Base-by-base conservation (phyloP, 306 rosid genomes). In the Elaeagnus macrophylla region DNA sequence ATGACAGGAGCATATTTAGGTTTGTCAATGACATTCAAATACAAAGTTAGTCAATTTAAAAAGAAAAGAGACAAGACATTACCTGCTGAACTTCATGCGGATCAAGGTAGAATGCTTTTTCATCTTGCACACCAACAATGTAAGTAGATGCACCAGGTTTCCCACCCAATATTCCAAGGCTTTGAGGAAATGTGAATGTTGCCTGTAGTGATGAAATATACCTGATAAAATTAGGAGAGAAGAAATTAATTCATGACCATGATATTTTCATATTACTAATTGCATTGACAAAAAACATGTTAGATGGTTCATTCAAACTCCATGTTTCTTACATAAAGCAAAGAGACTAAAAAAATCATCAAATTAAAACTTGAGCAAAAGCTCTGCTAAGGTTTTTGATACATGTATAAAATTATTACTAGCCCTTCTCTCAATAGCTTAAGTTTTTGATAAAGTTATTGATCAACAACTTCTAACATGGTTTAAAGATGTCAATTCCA, bases 111-210 rank as follows among this genome's bases (percentile, higher is more conserved):
- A 87, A 63, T 45, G 86, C 95, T 66, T 84, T 84, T 16, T 78
- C 96, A 75, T 72, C 87, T 66, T 91, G 99, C 54, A 84, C 85
- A 35, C 99, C 99, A 35, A 91, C 68, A 17, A 91, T 82, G 61
- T 91, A 91, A 14, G 99, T 91, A 46, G 99, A 91, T 39, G 82
- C 87, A 61, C 99, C 93, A 42, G 96, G 84, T 69, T 69, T 91
- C 41, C 99, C 96, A 39, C 99, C 99, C 81, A 91, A 74, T 64
- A 91, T 87, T 51, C 99, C 99, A 20, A 91, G 86, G 72, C 99
- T 87, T 60, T 91, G 99, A 36, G 96, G 89, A 77, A 84, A 91
- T 40, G 80, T 82, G 64, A 87, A 87, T 39, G 93, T 91, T 59
- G 83, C 79, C 70, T 71, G 80, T 81, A 91, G 65, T 43, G 83